These are phyloP conservation scores for Trichoderma polysporum DNA, from an alignment of 2,329 filamentous ascomycete species.

Conservation along the genomic window DNA sequence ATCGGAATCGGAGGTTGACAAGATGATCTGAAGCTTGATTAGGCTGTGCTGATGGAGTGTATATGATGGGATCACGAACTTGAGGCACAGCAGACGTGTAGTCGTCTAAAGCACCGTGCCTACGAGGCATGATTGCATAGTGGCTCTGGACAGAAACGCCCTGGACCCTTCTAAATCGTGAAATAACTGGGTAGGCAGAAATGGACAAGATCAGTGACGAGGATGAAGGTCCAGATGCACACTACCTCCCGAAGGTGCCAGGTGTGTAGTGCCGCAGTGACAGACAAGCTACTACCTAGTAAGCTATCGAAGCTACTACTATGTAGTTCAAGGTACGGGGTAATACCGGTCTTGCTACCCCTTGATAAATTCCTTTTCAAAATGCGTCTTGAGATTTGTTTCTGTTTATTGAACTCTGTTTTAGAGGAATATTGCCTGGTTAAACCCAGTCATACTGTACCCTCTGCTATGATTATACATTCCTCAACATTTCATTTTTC, in stretches of 20 bases:
- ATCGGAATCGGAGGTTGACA: constrained; percentile 86
- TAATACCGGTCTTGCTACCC: background rate
- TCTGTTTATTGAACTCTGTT: background rate
- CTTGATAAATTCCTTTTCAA: background rate
- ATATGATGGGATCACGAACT: constrained; percentile 32
- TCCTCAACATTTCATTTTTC: background rate
- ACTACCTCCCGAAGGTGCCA: background rate
- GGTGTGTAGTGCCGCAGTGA: background rate
- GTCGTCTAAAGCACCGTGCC: constrained; percentile 47
- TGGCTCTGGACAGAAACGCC: background rate
- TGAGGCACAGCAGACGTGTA: constrained; percentile 48
- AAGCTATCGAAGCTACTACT: background rate
- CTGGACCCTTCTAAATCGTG: background rate
- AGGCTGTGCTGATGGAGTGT: constrained; percentile 18
- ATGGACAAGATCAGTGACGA: background rate
- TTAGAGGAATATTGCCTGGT: background rate
- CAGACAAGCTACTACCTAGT: constrained; percentile 1
- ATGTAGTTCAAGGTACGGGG: background rate
- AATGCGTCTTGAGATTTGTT: background rate
- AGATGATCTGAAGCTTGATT: constrained; percentile 67
- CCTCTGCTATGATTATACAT: background rate
- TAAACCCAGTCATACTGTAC: background rate
- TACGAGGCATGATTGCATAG: constrained; percentile 42
- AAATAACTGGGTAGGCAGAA: background rate
- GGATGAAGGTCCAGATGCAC: background rate